Evolutionary conservation across 2,329 filamentous ascomycete genomes (phyloP), one percentile per base, ranked within the genome.

Genomic region (Aureobasidium sp.): DNA sequence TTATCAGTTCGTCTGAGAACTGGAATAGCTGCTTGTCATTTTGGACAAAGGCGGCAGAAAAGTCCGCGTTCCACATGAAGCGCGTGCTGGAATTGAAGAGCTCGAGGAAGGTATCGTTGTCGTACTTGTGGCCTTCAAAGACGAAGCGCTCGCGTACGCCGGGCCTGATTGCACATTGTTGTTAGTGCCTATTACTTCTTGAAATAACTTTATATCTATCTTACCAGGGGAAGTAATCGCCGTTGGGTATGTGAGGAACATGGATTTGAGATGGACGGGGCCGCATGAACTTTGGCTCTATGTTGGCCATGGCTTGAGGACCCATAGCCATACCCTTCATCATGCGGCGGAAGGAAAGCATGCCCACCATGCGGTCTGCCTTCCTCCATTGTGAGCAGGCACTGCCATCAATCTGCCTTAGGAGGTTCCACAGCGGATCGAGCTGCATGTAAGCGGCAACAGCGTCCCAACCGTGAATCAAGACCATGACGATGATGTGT

Each of bases 201-300:
- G 27, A 37, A 12, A 27, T 9, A 5, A 7, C 32, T 39, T 20
- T 47, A 32, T 15, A 6, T 29, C 9, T 1, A 7, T 47, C 60
- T 56, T 56, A 62, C 60, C 60, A 62, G 29, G 50, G 48, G 8
- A 62, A 62, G 34, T 62, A 62, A 41, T 62, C 60, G 37, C 50
- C 50, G 24, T 62, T 53, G 0, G 60, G 50, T 20, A 53, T 47
- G 20, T 62, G 60, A 26, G 60, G 41, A 10, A 62, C 43, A 15
- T 62, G 51, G 1, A 62, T 41, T 34, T 62, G 60, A 17, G 60
- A 62, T 15, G 60, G 60, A 7, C 60, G 60, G 7, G 60, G 60
- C 24, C 60, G 39, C 39, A 62, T 36, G 41, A 55, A 62, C 26
- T 47, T 47, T 47, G 60, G 60, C 27, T 62, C 50, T 43, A 62